phyloP scores from a whole-genome alignment of 108 stramenopile genomes.

The Discostella pseudostelligera region DNA sequence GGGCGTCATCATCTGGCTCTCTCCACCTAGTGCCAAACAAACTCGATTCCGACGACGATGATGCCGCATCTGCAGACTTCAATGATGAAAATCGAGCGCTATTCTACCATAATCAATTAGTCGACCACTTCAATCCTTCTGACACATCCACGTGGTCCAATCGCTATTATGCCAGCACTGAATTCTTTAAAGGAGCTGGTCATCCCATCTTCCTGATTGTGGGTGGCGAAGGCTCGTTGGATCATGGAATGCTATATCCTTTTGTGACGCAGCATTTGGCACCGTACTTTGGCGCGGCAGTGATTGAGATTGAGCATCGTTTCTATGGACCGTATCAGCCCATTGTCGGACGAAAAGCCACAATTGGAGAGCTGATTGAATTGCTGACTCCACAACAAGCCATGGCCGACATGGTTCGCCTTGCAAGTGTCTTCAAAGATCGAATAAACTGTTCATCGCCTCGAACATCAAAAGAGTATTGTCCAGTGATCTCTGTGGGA shows the following conservation, averaged over 20 bases:
- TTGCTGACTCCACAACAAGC: constrained; percentile 71
- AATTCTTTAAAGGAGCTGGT: constrained; percentile 69
- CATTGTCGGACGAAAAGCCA: constrained; percentile 33
- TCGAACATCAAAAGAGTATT: constrained; percentile 52
- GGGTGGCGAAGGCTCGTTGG: constrained; percentile 73
- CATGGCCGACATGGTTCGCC: constrained; percentile 41
- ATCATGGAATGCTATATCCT: constrained; percentile 66
- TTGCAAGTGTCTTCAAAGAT: constrained; percentile 29
- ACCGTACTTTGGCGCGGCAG: constrained; percentile 61
- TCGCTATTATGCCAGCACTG: constrained; percentile 55
- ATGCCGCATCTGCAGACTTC: not conserved
- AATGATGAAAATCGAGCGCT: constrained; percentile 27
- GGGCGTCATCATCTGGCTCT: too few relatives aligned
- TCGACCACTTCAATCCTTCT: constrained; percentile 53
- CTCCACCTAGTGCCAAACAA: too few relatives aligned
- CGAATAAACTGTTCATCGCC: constrained; percentile 49
- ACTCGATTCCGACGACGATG: too few relatives aligned
- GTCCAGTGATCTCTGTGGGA: constrained; percentile 78
- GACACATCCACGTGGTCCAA: constrained; percentile 50
- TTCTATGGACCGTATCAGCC: constrained; percentile 81
- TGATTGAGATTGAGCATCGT: constrained; percentile 78
- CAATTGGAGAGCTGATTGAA: constrained; percentile 19
- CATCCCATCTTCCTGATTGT: constrained; percentile 73
- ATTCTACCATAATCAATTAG: constrained; percentile 57
- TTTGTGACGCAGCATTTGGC: constrained; percentile 66